These are phyloP conservation scores for Klebsormidium nitens DNA, from an alignment of 139 green algal species.

Conservation along the genomic window DNA sequence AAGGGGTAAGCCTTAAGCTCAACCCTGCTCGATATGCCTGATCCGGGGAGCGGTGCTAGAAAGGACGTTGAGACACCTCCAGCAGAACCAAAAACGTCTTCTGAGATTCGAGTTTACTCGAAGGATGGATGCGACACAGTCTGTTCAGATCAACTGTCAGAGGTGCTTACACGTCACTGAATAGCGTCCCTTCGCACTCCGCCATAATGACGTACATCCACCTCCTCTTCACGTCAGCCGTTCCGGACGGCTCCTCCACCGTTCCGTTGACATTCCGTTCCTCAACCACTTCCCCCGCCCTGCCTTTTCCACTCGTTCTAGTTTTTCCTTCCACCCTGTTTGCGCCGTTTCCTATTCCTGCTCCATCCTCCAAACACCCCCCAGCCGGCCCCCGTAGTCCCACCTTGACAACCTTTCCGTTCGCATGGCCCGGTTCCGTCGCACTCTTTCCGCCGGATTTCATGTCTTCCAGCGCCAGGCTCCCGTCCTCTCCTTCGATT, in stretches of 20 bases:
- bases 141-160: constrained; percentile 8
- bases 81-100: neutral
- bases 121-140: constrained; percentile 16
- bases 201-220: neutral
- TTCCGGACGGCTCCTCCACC: constrained; percentile 3
- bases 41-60: no score
- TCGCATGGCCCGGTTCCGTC: neutral
- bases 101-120: neutral
- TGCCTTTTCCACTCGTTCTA: neutral
- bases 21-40: no score
- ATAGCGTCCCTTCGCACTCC: neutral
- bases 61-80: no score
- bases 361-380: neutral
- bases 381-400: neutral
- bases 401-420: neutral
- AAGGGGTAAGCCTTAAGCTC: no score
- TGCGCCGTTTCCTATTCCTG: neutral
- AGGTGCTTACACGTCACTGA: constrained; percentile 6
- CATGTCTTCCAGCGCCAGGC: neutral
- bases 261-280: neutral
- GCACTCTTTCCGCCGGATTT: neutral
- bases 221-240: constrained; percentile 2
- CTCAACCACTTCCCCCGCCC: neutral
- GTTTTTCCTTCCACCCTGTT: neutral
- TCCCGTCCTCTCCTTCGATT: constrained; percentile 3